Base-by-base conservation (phyloP, 192 early-diverging fungal genomes). In the Umbelopsis vinacea region DNA sequence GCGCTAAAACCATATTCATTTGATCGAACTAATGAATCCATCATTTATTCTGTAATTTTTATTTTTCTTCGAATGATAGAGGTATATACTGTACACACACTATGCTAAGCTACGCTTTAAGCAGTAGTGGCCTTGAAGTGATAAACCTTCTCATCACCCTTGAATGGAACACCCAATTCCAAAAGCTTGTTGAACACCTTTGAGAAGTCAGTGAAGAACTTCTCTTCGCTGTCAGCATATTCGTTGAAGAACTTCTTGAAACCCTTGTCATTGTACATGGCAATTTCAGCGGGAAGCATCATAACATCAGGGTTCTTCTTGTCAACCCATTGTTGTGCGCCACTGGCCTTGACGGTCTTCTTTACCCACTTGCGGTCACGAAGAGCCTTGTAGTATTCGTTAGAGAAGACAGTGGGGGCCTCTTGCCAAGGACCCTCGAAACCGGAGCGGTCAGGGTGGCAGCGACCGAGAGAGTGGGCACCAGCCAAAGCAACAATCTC, bases 121-220 rank as follows among this genome's bases (percentile, higher is more conserved):
- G 80, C 76, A 66, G 77, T 82, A 66, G 79, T 79, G 22, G 86
- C 71, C 77, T 90, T 86, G 81, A 93, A 92, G 57, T 81, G 53
- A 77, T 92, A 90, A 24, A 87, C 86, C 47, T 87, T 89, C 46
- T 90, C 81, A 63, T 91, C 84, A 37, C 86, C 86, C 8, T 87
- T 87, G 78, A 89, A 90, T 67, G 85, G 75, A 40, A 93, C 89
- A 77, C 96, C 96, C 40, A 96, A 84, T 80, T 97, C 95, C 57
- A 92, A 82, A 37, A 98, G 87, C 87, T 96, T 98, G 72, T 81
- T 74, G 63, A 93, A 95, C 9, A 89, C 95, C 52, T 82, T 84
- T 57, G 93, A 76, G 83, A 98, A 98, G 86, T 98, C 97, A 35
- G 84, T 86, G 86, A 94, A 97, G 90, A 94, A 98, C 67, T 85